These are phyloP conservation scores for Boletus subluridellus DNA, from an alignment of 1,284 basidiomycete genomes.

Conservation along the genomic window DNA sequence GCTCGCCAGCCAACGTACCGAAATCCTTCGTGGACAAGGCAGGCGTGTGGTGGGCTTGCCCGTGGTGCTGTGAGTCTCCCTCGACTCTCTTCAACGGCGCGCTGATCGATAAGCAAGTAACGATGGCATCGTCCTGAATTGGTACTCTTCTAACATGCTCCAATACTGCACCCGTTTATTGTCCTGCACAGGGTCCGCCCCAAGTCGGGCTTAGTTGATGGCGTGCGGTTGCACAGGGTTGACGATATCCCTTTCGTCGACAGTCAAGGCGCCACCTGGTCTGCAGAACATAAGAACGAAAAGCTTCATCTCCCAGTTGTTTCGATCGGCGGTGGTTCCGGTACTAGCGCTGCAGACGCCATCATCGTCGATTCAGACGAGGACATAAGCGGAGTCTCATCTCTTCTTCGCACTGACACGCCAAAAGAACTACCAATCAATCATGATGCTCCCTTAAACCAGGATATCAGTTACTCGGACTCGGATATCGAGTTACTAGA, in stretches of 20 bases:
- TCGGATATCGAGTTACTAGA: slow-evolving; percentile 9
- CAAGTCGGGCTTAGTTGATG: not conserved
- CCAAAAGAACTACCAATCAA: not conserved
- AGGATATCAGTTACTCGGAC: slow-evolving; percentile 3
- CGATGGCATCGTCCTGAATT: slow-evolving; percentile 33
- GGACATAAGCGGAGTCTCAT: not conserved
- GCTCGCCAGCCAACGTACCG: slow-evolving; percentile 21
- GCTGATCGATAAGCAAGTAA: slow-evolving; percentile 23
- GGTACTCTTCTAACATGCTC: slow-evolving; percentile 19
- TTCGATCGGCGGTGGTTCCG: slow-evolving; percentile 2
- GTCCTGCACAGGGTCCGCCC: slow-evolving; percentile 19
- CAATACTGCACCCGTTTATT: slow-evolving; percentile 9
- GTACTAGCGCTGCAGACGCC: slow-evolving; percentile 17
- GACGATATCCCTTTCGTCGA: not conserved
- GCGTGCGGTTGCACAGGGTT: not conserved
- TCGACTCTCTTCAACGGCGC: not conserved
- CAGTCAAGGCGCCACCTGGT: not conserved
- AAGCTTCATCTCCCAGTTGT: not conserved
- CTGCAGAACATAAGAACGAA: not conserved
- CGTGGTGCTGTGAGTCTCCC: slow-evolving; percentile 25
- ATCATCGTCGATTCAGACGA: slow-evolving; percentile 25
- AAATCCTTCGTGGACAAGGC: slow-evolving; percentile 21
- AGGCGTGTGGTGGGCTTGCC: slow-evolving; percentile 28
- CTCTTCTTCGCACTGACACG: not conserved
- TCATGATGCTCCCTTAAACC: not conserved